Percentiles rank a stretch among this genome's conserved stretches.
phyloP scores from a whole-genome alignment of 805 yeast genomes.

The Ogataea trehaloabstinens region DNA sequence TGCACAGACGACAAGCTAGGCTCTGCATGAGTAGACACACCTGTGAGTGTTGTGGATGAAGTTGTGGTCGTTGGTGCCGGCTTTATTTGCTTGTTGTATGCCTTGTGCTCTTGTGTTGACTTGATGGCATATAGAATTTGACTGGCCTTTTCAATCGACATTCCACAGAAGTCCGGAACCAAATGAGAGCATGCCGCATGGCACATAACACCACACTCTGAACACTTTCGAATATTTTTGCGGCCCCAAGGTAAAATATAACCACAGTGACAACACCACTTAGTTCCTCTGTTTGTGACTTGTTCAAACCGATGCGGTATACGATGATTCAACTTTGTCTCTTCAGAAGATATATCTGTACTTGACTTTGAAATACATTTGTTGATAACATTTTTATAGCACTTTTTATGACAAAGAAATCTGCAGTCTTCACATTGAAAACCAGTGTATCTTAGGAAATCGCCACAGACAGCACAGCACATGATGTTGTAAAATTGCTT shows the following conservation, averaged over 20 bases:
- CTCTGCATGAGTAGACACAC: slow-evolving; percentile 9
- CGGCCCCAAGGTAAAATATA: slow-evolving; percentile 93
- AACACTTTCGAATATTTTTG: slow-evolving; percentile 87
- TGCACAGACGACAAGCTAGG: slow-evolving; percentile 8
- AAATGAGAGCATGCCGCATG: slow-evolving; percentile 89
- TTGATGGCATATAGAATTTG: slow-evolving; percentile 82
- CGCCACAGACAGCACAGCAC: slow-evolving; percentile 98
- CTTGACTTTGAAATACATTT: slow-evolving; percentile 80
- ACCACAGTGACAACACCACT: slow-evolving; percentile 99
- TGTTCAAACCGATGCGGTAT: slow-evolving; percentile 97
- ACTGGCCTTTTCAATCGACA: slow-evolving; percentile 96
- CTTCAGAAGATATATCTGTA: slow-evolving; percentile 66
- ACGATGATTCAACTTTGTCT: slow-evolving; percentile 84
- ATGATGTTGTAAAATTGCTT: slow-evolving; percentile 93
- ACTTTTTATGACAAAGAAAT: slow-evolving; percentile 76
- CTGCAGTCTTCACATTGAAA: slow-evolving; percentile 84
- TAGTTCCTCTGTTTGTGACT: slow-evolving; percentile 89
- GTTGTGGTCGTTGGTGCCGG: slow-evolving; percentile 8
- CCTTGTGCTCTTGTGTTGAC: slow-evolving; percentile 52
- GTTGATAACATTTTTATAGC: slow-evolving; percentile 77
- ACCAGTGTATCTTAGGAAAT: slow-evolving; percentile 84
- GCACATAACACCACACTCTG: slow-evolving; percentile 92
- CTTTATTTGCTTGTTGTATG: slow-evolving; percentile 8
- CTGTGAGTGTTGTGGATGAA: slow-evolving; percentile 15
- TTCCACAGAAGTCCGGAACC: slow-evolving; percentile 98